A percentile compares a stretch with the other conserved stretches of the same genome.
Conservation (phyloP, 2,329 filamentous ascomycete genomes). For the Diaporthe amygdali region DNA sequence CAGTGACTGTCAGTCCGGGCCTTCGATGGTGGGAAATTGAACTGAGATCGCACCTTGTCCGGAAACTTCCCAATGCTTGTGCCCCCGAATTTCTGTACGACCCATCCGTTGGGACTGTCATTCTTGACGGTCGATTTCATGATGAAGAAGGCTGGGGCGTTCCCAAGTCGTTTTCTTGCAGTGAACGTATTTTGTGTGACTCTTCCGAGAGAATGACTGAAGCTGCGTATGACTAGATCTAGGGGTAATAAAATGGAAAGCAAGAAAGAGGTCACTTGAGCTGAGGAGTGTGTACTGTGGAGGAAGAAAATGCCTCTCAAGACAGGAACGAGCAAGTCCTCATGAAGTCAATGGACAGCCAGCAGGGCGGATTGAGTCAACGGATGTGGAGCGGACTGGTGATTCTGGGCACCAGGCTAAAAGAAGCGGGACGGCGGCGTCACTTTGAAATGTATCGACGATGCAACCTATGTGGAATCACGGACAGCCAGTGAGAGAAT, state of each 20-base stretch:
- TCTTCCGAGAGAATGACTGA: not conserved
- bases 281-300: not conserved
- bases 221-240: not conserved
- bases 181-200: not conserved
- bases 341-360: not conserved
- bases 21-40: conserved; percentile 1
- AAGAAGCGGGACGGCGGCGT: not conserved
- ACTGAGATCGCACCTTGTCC: conserved; percentile 54
- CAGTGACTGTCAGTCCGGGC: conserved; percentile 22
- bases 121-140: conserved; percentile 36
- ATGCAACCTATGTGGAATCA: not conserved
- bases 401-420: not conserved
- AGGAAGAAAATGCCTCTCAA: not conserved
- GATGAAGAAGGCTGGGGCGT: not conserved
- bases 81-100: conserved; percentile 94
- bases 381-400: conserved; percentile 10
- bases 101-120: conserved; percentile 62
- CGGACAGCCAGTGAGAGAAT: not conserved
- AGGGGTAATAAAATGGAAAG: not conserved
- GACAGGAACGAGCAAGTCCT: not conserved
- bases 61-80: conserved; percentile 96
- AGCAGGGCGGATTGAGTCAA: conserved; percentile 16
- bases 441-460: not conserved
- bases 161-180: not conserved
- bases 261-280: not conserved